Percentiles rank a stretch among this genome's conserved stretches.
These are phyloP conservation scores for Symbiodinium pilosum DNA, from an alignment of 73 alveolate species.

Conservation along the genomic window DNA sequence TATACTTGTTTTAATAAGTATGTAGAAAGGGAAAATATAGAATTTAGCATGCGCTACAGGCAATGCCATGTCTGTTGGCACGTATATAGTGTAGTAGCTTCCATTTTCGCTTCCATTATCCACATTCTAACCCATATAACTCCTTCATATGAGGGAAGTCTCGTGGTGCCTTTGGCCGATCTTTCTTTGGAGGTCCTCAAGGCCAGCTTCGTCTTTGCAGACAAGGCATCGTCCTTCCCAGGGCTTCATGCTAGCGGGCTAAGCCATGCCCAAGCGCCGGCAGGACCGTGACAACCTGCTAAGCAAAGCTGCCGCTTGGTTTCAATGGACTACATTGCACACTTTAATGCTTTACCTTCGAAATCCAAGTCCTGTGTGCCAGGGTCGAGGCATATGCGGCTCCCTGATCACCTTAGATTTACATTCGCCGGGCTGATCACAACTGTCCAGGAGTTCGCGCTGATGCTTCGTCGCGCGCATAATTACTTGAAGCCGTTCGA, in stretches of 20 bases:
- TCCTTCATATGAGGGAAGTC: no score
- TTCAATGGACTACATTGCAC: no score
- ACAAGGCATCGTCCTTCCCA: background rate
- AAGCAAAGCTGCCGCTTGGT: conserved; percentile 22
- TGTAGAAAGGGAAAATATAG: no score
- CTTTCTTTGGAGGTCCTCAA: conserved; percentile 12
- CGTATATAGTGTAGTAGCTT: no score
- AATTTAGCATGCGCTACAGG: no score
- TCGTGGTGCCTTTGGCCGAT: no score
- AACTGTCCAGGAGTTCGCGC: conserved; percentile 36
- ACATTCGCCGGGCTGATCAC: background rate
- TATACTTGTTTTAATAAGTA: no score
- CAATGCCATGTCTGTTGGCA: no score
- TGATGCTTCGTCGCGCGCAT: conserved; percentile 74
- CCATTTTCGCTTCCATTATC: no score
- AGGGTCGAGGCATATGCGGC: background rate
- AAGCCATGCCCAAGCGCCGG: background rate
- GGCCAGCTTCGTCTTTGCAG: background rate
- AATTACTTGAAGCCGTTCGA: background rate
- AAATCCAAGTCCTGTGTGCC: background rate
- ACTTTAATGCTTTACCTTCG: no score
- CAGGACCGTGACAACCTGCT: conserved; percentile 68
- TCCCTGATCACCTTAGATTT: background rate
- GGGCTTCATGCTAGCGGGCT: background rate
- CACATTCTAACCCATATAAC: no score